These are phyloP conservation scores for Lycium ferocissimum DNA, from an alignment of 257 asterid genomes.

Conservation along the genomic window DNA sequence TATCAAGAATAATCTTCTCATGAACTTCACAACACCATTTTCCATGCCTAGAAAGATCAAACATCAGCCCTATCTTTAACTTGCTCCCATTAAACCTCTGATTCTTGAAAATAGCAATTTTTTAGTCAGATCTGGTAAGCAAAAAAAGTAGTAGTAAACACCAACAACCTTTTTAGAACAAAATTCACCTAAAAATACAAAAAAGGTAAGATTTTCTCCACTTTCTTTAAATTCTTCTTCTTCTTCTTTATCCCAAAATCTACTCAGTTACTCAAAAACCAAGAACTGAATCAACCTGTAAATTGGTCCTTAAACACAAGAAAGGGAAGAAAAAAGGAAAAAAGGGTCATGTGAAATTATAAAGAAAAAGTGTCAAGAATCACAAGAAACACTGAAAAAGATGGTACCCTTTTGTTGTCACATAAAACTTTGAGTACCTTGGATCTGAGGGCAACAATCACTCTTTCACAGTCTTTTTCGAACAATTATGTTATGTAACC, in stretches of 20 bases:
- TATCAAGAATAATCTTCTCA: constrained; percentile 38
- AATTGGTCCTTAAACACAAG: constrained; percentile 41
- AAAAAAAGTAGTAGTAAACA: constrained; percentile 36
- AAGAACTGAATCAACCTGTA: too few relatives aligned
- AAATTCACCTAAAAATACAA: constrained; percentile 26
- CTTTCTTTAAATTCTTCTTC: constrained; percentile 32
- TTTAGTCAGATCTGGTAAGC: constrained; percentile 57
- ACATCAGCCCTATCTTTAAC: neutral
- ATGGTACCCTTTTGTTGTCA: constrained; percentile 47
- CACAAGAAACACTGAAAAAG: constrained; percentile 80
- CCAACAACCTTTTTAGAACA: constrained; percentile 51
- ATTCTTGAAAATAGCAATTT: constrained; percentile 40
- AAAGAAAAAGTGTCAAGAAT: constrained; percentile 51
- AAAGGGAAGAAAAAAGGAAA: constrained; percentile 38
- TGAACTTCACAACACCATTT: constrained; percentile 38
- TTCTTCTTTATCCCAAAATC: constrained; percentile 47
- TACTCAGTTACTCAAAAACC: constrained; percentile 45
- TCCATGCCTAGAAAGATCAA: constrained; percentile 47
- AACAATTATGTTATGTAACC: constrained; percentile 38
- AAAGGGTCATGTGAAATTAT: constrained; percentile 57
- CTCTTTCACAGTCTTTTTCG: constrained; percentile 43
- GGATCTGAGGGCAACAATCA: constrained; percentile 87
- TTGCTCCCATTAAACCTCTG: neutral
- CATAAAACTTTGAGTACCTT: constrained; percentile 63
- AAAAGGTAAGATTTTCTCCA: constrained; percentile 43